Conservation (phyloP, 192 early-diverging fungal species). For the Gigaspora rosea region DNA sequence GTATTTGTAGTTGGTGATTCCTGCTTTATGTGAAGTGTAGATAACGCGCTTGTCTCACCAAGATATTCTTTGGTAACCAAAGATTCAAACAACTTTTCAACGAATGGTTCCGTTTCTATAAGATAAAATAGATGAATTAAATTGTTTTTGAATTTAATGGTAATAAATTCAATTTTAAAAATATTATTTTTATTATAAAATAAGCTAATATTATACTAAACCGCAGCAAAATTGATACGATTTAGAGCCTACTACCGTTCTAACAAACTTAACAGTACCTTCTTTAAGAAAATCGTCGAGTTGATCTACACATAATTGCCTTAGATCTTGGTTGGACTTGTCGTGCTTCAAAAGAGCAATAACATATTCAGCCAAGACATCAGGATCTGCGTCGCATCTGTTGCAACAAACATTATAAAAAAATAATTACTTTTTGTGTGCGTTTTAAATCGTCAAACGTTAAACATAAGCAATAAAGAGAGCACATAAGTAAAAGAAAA, state of each 20-base stretch:
- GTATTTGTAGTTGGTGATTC: not conserved
- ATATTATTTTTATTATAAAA: too few species aligned
- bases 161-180: constrained; percentile 18
- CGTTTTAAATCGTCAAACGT: not conserved
- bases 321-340: constrained; percentile 58
- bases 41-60: not conserved
- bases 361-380: constrained; percentile 78
- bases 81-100: constrained; percentile 58
- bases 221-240: not conserved
- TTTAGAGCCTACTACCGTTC: not conserved
- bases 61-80: constrained; percentile 51
- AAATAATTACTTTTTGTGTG: not conserved
- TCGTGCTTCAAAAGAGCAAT: constrained; percentile 76
- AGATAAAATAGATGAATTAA: not conserved
- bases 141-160: constrained; percentile 8
- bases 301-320: constrained; percentile 57
- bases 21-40: not conserved
- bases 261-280: constrained; percentile 52
- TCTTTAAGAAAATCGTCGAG: constrained; percentile 77
- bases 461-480: not conserved
- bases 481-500: not conserved
- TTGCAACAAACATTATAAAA: constrained; percentile 2
- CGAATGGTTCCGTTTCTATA: constrained; percentile 70
- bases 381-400: constrained; percentile 69
- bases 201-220: too few species aligned